Conservation (phyloP, 148 eudicot genomes). For the Limonium bicolor region DNA sequence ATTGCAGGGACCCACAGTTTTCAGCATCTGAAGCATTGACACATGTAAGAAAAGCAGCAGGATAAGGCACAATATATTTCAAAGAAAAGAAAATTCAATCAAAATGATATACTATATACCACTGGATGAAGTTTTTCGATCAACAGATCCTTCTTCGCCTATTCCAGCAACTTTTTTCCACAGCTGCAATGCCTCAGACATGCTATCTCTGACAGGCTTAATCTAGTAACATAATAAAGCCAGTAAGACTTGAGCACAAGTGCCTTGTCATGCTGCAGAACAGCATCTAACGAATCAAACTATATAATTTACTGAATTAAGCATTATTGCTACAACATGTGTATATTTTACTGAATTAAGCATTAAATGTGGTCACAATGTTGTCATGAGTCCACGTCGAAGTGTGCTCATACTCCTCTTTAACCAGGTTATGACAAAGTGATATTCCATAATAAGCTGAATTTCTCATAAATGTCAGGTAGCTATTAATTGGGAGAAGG, state of each 20-base stretch:
- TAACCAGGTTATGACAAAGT: too few species aligned
- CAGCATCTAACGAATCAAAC: too few species aligned
- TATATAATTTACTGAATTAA: too few species aligned
- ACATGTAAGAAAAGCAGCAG: conserved; percentile 5
- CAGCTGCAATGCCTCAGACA: conserved; percentile 73
- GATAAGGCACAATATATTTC: conserved; percentile 1
- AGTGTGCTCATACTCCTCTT: too few species aligned
- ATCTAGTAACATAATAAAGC: conserved; percentile 27
- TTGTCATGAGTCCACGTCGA: too few species aligned
- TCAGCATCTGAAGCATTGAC: conserved; percentile 36
- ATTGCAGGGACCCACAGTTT: conserved; percentile 22
- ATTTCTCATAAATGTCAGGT: too few species aligned
- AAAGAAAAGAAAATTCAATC: conserved; percentile 1
- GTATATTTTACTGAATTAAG: too few species aligned
- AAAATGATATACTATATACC: conserved; percentile 19
- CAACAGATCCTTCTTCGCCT: conserved; percentile 40
- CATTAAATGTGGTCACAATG: too few species aligned
- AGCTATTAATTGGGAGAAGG: too few species aligned
- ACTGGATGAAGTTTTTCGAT: conserved; percentile 29
- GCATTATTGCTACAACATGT: too few species aligned
- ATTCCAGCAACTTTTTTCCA: conserved; percentile 78
- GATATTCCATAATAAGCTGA: too few species aligned
- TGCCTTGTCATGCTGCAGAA: too few species aligned
- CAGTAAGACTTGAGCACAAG: not conserved
- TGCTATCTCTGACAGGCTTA: conserved; percentile 94